Conservation (phyloP, 1,284 basidiomycete species). For the Microbotryum violaceum region DNA sequence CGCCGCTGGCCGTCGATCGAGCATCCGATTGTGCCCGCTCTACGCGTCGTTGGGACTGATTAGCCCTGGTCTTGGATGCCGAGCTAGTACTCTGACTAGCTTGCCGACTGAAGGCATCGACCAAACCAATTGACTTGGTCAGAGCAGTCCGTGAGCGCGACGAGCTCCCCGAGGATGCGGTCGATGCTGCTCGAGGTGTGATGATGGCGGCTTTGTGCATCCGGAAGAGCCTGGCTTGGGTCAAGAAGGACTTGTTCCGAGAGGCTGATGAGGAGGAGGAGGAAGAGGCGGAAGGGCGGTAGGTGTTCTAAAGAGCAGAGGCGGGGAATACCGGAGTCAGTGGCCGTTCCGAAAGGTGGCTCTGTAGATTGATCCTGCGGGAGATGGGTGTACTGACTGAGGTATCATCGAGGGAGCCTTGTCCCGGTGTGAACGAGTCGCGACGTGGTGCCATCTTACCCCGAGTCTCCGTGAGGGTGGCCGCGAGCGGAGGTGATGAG, state of each 20-base stretch:
- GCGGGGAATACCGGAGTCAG: not conserved
- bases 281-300: not conserved
- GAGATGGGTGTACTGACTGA: not conserved
- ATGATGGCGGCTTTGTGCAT: slow-evolving; percentile 4
- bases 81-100: not conserved
- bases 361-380: not conserved
- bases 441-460: too few relatives aligned
- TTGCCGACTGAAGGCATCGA: not conserved
- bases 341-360: not conserved
- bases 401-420: not conserved
- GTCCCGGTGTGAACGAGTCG: too few relatives aligned
- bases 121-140: too few relatives aligned
- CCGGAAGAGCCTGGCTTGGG: not conserved
- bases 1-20: too few relatives aligned
- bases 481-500: too few relatives aligned
- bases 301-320: not conserved
- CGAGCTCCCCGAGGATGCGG: not conserved
- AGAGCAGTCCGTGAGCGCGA: not conserved
- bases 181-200: slow-evolving; percentile 4
- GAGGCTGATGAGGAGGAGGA: not conserved
- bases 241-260: not conserved
- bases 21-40: too few relatives aligned
- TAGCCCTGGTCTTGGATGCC: not conserved
- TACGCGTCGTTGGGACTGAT: not conserved
- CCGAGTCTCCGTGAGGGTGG: too few relatives aligned